Evolutionary conservation across 192 early-diverging fungal genomes (phyloP).

Genomic region (Glomus cerebriforme): DNA sequence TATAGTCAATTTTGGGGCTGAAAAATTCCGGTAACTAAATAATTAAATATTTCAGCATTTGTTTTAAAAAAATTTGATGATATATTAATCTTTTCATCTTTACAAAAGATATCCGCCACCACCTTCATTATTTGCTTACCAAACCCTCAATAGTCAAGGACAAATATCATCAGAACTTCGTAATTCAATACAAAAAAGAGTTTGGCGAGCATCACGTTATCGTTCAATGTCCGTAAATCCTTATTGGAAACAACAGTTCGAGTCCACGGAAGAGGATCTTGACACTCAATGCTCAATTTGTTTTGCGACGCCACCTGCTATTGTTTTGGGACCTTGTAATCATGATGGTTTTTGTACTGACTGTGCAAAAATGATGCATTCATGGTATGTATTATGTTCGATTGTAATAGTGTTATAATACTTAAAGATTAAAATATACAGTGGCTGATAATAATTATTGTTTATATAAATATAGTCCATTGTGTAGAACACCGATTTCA

Average conservation of each 20-base stretch:
- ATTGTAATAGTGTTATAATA: no score
- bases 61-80: neutral
- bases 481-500: slow-evolving; percentile 22
- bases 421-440: neutral
- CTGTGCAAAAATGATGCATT: slow-evolving; percentile 41
- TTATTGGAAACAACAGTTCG: slow-evolving; percentile 19
- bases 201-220: slow-evolving; percentile 37
- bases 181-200: slow-evolving; percentile 41
- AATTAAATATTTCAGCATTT: neutral
- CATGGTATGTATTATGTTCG: slow-evolving; percentile 28
- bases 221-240: slow-evolving; percentile 34
- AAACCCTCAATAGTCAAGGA: slow-evolving; percentile 41
- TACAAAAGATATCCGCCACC: slow-evolving; percentile 45
- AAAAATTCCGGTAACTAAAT: slow-evolving; percentile 38
- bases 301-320: slow-evolving; percentile 47
- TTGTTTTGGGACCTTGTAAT: slow-evolving; percentile 48
- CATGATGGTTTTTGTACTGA: slow-evolving; percentile 50
- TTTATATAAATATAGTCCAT: neutral
- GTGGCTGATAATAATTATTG: neutral
- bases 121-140: slow-evolving; percentile 30
- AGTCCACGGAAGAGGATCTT: slow-evolving; percentile 24
- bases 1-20: slow-evolving; percentile 67
- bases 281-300: slow-evolving; percentile 50
- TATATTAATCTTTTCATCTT: neutral
- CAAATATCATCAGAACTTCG: slow-evolving; percentile 37